Evolutionary conservation across 129 eudicot species (phyloP).

Genomic region (Pseudognaphalium luteoalbum): DNA sequence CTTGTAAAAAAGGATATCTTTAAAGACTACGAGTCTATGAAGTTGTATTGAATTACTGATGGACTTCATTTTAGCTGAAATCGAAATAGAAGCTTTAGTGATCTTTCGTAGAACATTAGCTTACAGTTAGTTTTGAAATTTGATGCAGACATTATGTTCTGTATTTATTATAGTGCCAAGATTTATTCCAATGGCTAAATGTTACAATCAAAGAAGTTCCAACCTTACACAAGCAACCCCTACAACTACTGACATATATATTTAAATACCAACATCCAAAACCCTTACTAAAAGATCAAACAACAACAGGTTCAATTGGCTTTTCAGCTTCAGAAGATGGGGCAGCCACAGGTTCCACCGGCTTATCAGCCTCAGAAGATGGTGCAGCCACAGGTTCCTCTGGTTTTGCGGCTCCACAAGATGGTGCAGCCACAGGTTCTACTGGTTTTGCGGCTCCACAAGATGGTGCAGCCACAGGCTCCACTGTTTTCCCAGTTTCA

Average conservation of each 20-base stretch:
- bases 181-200: conserved; percentile 35
- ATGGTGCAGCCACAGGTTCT: conserved; percentile 24
- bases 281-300: conserved; percentile 26
- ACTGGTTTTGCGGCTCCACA: conserved; percentile 20
- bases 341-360: conserved; percentile 29
- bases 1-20: background rate
- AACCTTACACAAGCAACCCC: conserved; percentile 32
- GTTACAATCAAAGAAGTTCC: conserved; percentile 25
- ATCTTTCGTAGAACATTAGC: background rate
- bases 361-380: conserved; percentile 22
- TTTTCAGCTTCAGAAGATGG: conserved; percentile 22
- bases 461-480: conserved; percentile 27
- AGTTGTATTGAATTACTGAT: background rate
- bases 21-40: background rate
- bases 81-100: no score
- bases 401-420: conserved; percentile 15
- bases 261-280: background rate
- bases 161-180: conserved; percentile 30
- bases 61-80: background rate
- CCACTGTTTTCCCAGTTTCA: background rate
- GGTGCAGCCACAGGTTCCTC: conserved; percentile 16
- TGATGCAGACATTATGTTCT: background rate
- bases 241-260: conserved; percentile 22
- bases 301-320: conserved; percentile 25
- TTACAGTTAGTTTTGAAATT: no score